These are phyloP conservation scores for Russula emetica DNA, from an alignment of 768 basidiomycete genomes.

Conservation along the genomic window DNA sequence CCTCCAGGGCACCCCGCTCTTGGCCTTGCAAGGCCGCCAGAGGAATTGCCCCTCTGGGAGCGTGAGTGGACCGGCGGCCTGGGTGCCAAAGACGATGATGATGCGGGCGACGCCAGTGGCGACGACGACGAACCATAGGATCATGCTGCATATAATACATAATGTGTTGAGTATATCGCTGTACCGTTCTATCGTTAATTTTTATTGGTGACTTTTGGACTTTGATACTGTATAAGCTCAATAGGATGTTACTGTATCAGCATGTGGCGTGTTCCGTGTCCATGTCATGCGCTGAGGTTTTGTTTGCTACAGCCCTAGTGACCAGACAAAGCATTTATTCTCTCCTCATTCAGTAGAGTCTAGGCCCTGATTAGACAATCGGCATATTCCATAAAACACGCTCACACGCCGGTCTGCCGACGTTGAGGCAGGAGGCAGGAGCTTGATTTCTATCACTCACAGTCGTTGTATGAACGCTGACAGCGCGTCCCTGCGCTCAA, in stretches of 20 bases:
- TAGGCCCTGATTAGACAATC: not conserved
- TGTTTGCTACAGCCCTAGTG: not conserved
- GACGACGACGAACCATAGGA: slow-evolving; percentile 29
- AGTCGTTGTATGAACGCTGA: not conserved
- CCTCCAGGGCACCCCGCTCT: slow-evolving; percentile 60
- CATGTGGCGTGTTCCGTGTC: not conserved
- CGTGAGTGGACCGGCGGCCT: slow-evolving; percentile 79
- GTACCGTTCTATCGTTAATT: slow-evolving; percentile 25
- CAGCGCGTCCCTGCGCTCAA: not conserved
- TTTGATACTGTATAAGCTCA: slow-evolving; percentile 10
- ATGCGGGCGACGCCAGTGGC: slow-evolving; percentile 23
- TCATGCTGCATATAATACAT: slow-evolving; percentile 23
- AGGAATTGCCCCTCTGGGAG: slow-evolving; percentile 61
- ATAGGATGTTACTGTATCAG: not conserved
- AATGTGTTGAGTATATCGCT: slow-evolving; percentile 26
- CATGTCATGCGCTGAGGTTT: slow-evolving; percentile 4
- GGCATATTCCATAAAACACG: not conserved
- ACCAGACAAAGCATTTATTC: not conserved
- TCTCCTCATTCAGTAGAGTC: not conserved
- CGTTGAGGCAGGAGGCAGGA: not conserved
- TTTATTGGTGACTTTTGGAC: slow-evolving; percentile 14
- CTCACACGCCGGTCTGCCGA: not conserved
- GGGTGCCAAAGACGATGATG: slow-evolving; percentile 29
- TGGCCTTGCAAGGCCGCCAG: slow-evolving; percentile 30
- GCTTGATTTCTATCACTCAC: not conserved